Base-by-base conservation (phyloP, 2,329 filamentous ascomycete genomes). In the Colletotrichum sansevieriae region DNA sequence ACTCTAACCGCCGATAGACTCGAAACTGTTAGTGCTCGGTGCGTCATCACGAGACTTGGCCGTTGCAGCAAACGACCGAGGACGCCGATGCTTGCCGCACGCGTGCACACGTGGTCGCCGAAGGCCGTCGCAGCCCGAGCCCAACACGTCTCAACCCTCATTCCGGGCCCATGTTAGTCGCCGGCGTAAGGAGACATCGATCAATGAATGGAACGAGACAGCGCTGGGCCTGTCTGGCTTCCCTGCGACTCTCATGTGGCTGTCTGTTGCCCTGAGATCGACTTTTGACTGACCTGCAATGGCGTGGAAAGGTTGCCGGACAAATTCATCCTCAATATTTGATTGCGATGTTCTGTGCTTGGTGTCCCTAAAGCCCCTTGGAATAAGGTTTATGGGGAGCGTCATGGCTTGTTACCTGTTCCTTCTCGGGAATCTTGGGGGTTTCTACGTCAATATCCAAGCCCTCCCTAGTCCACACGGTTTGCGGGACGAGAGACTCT, bases 401-500 rank as follows among this genome's bases (percentile, higher is more conserved):
- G 43, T 57, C 51, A 20, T 29, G 29, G 29, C 58, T 41, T 37
- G 43, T 43, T 2, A 25, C 43, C 6, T 43, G 43, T 22, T 56
- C 60, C 52, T 68, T 68, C 39, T 68, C 60, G 10, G 65, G 65
- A 22, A 58, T 25, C 25, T 69, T 66, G 20, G 66, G 55, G 41
- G 59, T 61, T 56, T 68, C 65, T 13, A 56, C 25, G 25, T 69
- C 66, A 12, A 51, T 22, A 6, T 52, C 55, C n/a, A 65, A 25
- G 11, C 43, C 49, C 9, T 66, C 62, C 18, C 37, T 59, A 9
- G 39, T 22, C 66, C 55, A 68, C 22, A 72, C 57, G 9, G 70
- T 68, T 33, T 64, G 46, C 9, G 54, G 12, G 33, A 72, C 43
- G 13, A 70, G 33, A 7, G 71, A 70, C 33, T 70, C 63, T 22